Conservation (phyloP, 2,329 filamentous ascomycete genomes). For the Stromatinia cepivora region DNA sequence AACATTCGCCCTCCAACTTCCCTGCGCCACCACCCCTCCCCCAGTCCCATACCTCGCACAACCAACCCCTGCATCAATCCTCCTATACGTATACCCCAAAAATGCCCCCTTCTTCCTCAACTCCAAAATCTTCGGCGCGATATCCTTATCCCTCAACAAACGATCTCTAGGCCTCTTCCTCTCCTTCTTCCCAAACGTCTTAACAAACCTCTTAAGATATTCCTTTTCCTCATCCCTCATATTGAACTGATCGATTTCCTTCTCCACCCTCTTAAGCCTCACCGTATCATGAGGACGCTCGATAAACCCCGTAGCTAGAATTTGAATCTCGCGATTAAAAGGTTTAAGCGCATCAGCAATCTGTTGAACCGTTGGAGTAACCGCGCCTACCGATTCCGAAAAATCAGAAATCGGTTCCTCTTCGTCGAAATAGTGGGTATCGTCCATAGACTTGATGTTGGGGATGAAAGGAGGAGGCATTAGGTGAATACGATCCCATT, state of each 20-base stretch:
- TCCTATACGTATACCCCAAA: conserved; percentile 82
- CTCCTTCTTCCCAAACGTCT: conserved; percentile 53
- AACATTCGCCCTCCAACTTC: conserved; percentile 29
- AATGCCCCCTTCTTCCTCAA: conserved; percentile 82
- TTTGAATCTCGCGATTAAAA: conserved; percentile 41
- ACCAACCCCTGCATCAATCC: conserved; percentile 42
- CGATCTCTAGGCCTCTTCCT: conserved; percentile 82
- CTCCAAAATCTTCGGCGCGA: conserved; percentile 69
- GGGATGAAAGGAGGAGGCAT: conserved; percentile 78
- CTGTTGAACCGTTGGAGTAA: conserved; percentile 32
- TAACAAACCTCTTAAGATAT: conserved; percentile 41
- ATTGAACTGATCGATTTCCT: conserved; percentile 40
- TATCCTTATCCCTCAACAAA: conserved; percentile 70
- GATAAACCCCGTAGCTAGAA: conserved; percentile 38
- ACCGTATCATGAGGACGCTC: conserved; percentile 39
- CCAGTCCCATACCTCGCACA: conserved; percentile 19
- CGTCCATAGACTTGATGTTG: conserved; percentile 63
- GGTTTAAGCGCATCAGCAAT: conserved; percentile 38
- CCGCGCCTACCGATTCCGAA: conserved; percentile 47
- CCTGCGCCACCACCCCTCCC: conserved; percentile 24
- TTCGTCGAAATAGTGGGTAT: conserved; percentile 89
- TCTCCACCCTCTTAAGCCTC: conserved; percentile 38
- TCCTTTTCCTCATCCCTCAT: conserved; percentile 41
- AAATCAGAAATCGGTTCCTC: conserved; percentile 70
- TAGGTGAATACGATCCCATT: conserved; percentile 74